Conservation (phyloP, 805 yeast species). For the Pichia cabralensis region DNA sequence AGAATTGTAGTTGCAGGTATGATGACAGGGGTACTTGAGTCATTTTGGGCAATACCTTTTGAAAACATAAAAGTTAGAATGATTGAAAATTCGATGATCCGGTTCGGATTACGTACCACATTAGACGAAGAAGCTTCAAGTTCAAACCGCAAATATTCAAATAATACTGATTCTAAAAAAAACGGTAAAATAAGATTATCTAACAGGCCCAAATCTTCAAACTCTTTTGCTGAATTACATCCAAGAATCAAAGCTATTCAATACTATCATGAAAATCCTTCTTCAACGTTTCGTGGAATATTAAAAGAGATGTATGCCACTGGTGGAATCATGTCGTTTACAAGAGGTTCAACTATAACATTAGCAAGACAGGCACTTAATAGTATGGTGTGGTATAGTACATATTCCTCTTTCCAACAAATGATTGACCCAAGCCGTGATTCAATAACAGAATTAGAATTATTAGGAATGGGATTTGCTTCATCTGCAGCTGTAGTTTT, state of each 20-base stretch:
- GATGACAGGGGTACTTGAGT: conserved; percentile 76
- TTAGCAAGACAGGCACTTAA: conserved; percentile 68
- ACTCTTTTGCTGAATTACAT: neutral
- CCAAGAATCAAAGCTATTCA: conserved; percentile 14
- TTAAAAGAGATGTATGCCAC: conserved; percentile 57
- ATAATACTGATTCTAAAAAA: neutral
- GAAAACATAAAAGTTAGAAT: conserved; percentile 74
- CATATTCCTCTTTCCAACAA: conserved; percentile 72
- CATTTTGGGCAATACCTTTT: conserved; percentile 79
- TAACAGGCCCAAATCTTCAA: conserved; percentile 6
- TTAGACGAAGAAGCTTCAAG: conserved; percentile 11
- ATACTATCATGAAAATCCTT: conserved; percentile 42
- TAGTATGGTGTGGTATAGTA: conserved; percentile 74
- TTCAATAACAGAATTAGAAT: conserved; percentile 31
- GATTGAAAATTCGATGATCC: conserved; percentile 55
- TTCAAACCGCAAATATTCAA: too few species aligned
- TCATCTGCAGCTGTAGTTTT: conserved; percentile 68
- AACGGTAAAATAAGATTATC: conserved; percentile 1
- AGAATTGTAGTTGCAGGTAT: conserved; percentile 74
- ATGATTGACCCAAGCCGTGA: conserved; percentile 43
- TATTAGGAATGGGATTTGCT: conserved; percentile 40
- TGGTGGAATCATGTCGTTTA: conserved; percentile 69
- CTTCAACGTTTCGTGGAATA: conserved; percentile 41
- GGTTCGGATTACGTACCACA: conserved; percentile 18
- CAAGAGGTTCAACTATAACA: conserved; percentile 80